Base-by-base conservation (phyloP, 2,329 filamentous ascomycete species). In the Zalaria obscura region DNA sequence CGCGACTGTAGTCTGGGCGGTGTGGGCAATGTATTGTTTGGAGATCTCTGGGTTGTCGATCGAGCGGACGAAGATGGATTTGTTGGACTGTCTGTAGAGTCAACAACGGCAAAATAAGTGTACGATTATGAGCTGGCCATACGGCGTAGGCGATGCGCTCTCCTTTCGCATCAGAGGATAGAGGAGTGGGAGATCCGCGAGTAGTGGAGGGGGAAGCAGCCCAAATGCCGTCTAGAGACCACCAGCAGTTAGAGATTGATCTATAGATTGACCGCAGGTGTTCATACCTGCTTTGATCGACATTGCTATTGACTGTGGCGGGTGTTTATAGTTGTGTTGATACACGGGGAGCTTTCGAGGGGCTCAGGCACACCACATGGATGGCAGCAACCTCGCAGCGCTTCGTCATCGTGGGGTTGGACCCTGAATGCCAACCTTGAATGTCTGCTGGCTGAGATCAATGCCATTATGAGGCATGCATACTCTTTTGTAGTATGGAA, bases 11-110 rank as follows among this genome's bases (percentile, higher is more conserved):
- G 91, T 94, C 47, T 80, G 73, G 36, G 83, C 73, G 37, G 85
- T 94, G 67, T 98, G 91, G 53, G 83, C 80, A 9, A 81, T 93
- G 66, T 96, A 98, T 63, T 98, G 88, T 57, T 83, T 87, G 61
- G 80, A 80, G 48, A 81, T 64, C 50, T 84, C 73, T 40, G 89
- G 89, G 59, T 91, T 69, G 66, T 98, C 89, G 67, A 98, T 94
- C 48, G 80, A 88, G 52, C 91, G 86, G 38, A 98, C 72, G 66
- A 95, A 96, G 64, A 98, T 80, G 47, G 89, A 96, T 70, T 96
- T 96, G 57, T 86, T 88, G 40, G 87, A 89, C 86, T 93, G 52
- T 8, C 39, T 29, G 25, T n/a, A 40, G 27, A 44, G 34, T 41
- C 38, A 41, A 35, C 40, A 40, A 10, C 25, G 4, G 11, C 39